Base-by-base conservation (phyloP, 1,284 basidiomycete genomes). In the Xerocomus minutiporus region DNA sequence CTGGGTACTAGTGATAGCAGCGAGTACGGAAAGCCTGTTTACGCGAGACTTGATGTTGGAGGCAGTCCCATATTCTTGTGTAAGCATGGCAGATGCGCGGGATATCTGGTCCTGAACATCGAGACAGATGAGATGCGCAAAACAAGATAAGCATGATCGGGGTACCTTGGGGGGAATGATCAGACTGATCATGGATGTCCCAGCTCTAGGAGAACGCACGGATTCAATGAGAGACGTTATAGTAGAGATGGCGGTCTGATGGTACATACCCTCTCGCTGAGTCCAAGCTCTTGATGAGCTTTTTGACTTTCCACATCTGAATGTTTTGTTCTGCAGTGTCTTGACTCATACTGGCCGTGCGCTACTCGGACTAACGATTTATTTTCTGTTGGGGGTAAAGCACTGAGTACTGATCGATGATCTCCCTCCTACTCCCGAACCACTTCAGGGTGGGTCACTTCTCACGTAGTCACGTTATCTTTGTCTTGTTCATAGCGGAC, bases 11-110 rank as follows among this genome's bases (percentile, higher is more conserved):
- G 96, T 98, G 69, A 99, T 99, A 57, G 97, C 97, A 45, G 96
- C 93, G 46, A 99, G 81, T 26, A 99, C 97, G 34, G 96, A 99
- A 36, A 97, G 83, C 62, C 96, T 86, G 78, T 99, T 99, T 68
- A 99, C 96, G 58, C 97, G 93, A 63, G 94, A 97, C 74, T 99
- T 99, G 81, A 99, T 99, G 78, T 99, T 99, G 59, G 94, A 97
- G 15, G 94, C 94, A 9, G 93, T 95, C 56, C 93, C 96, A 70
- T 97, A 98, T 74, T 99, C 96, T 71, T 97, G 93, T 54, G 96
- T 98, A 69, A 99, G 83, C 95, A 99, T 97, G 58, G 86, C 88
- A 49, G 86, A 88, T 55, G 90, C 86, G 61, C 95, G 89, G 46
- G 95, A 95, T 70, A 99, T 91, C 83, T 98, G 96, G 71, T 97